Evolutionary conservation across 345 rosid genomes (phyloP), one percentile per base, ranked within the genome.

Genomic region (Arabidopsis suecica): DNA sequence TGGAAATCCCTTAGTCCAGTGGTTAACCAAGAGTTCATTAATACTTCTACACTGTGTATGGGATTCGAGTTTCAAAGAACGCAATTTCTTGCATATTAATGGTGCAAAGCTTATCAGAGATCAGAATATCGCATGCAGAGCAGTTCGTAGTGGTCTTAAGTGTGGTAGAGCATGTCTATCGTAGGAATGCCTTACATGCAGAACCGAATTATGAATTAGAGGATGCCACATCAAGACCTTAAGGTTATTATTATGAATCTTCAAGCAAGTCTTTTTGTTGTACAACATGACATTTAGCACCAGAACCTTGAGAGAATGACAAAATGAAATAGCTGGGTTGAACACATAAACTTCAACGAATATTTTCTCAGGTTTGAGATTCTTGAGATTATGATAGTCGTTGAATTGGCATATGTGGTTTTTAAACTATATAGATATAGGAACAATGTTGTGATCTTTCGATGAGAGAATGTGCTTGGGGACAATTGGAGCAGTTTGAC

Each of bases 231-330:
- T 41, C 40, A 73, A 36, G 7, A 65, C 18, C 18, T 16, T 16
- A 16, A 16, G 18, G 18, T 16, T 16, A 16, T 16, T 16, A 0
- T 16, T 16, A 3, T 45, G 14, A 25, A 73, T 73, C 58, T 44
- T 55, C 3, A 73, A 23, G 45, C 57, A 42, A 7, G 47, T 58
- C 6, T 0, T 14, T n/a, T 6, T 1, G 6, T 2, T 23, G 58
- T 9, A 8, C 45, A 23, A 53, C 2, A 5, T 12, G 47, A 54
- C 22, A 0, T 65, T 4, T 16, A 73, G 40, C 11, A 55, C 13
- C 9, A 73, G 7, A 13, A 41, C 47, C 6, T 22, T 45, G 30
- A 73, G 78, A 9, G 47, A 64, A 6, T 65, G 32, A 37, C 77
- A 73, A 3, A 23, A 54, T 34, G 16, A 47, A 54, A 73, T 8